Conservation (phyloP, 257 asterid genomes). For the Linderniella brevidens region DNA sequence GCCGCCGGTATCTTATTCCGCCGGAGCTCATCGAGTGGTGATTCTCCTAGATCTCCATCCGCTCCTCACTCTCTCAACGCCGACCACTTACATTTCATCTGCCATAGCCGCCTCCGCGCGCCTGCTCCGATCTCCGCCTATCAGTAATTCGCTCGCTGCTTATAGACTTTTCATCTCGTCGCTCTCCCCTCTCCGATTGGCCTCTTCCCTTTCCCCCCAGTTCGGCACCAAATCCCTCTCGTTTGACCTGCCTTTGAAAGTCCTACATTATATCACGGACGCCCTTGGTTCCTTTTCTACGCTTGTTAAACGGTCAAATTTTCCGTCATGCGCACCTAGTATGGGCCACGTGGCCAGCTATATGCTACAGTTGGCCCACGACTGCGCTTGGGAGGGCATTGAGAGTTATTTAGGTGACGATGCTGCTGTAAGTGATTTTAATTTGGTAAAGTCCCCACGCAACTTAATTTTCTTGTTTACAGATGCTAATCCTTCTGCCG, state of each 20-base stretch:
- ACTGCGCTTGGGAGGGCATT: constrained; percentile 64
- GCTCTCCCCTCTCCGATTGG: constrained; percentile 47
- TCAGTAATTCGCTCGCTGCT: constrained; percentile 41
- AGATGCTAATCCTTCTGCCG: constrained; percentile 21
- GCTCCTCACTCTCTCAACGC: constrained; percentile 29
- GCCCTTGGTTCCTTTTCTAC: constrained; percentile 18
- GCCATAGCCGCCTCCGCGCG: constrained; percentile 38
- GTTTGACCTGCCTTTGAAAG: constrained; percentile 23
- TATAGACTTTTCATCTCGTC: constrained; percentile 72
- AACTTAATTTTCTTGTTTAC: constrained; percentile 71
- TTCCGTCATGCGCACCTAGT: constrained; percentile 17
- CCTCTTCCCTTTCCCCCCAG: constrained; percentile 27
- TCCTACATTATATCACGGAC: constrained; percentile 29
- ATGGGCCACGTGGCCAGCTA: constrained; percentile 24
- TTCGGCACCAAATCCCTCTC: constrained; percentile 19
- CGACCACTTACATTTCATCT: constrained; percentile 34
- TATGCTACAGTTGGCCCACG: constrained; percentile 45
- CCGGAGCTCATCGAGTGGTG: constrained; percentile 51
- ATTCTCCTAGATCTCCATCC: constrained; percentile 76
- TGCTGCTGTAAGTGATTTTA: constrained; percentile 10
- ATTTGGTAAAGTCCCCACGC: constrained; percentile 16
- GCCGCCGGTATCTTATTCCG: constrained; percentile 26
- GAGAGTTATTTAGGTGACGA: constrained; percentile 20
- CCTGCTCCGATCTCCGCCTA: constrained; percentile 46
- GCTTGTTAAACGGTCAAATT: constrained; percentile 16